Evolutionary conservation across 176 grass and related monocot genomes (phyloP).

Genomic region (Rhipidocladum racemiflorum): DNA sequence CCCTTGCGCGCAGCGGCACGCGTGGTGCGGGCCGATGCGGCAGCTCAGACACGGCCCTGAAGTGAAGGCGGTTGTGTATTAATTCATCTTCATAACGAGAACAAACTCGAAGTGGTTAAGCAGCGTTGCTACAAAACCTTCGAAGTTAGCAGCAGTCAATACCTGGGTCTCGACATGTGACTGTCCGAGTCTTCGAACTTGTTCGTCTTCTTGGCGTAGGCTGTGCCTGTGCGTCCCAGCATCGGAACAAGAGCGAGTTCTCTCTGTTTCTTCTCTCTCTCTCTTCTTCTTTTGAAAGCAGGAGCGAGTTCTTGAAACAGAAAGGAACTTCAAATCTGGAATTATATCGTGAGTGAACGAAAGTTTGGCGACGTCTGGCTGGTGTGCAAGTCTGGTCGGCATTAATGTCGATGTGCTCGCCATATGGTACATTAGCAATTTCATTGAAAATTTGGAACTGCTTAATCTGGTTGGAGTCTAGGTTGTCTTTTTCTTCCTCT

Average conservation of each 20-base stretch:
- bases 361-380: background rate
- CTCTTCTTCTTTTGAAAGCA: background rate
- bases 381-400: constrained; percentile 2
- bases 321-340: background rate
- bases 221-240: constrained; percentile 26
- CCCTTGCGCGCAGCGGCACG: constrained; percentile 32
- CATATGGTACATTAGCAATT: background rate
- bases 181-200: constrained; percentile 41
- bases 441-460: background rate
- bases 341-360: constrained; percentile 19
- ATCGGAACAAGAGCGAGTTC: background rate
- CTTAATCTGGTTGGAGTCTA: background rate
- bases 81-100: background rate
- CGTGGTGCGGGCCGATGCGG: constrained; percentile 44
- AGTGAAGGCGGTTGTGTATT: background rate
- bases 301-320: background rate
- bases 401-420: background rate
- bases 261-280: background rate
- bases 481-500: background rate
- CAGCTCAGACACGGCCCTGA: constrained; percentile 42
- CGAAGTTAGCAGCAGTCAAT: background rate
- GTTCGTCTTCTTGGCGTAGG: constrained; percentile 28
- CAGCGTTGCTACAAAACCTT: background rate
- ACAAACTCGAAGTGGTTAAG: background rate
- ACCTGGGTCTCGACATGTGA: constrained; percentile 34